Evolutionary conservation across 805 yeast genomes (phyloP).

Genomic region (Alloascoidea hylecoeti): DNA sequence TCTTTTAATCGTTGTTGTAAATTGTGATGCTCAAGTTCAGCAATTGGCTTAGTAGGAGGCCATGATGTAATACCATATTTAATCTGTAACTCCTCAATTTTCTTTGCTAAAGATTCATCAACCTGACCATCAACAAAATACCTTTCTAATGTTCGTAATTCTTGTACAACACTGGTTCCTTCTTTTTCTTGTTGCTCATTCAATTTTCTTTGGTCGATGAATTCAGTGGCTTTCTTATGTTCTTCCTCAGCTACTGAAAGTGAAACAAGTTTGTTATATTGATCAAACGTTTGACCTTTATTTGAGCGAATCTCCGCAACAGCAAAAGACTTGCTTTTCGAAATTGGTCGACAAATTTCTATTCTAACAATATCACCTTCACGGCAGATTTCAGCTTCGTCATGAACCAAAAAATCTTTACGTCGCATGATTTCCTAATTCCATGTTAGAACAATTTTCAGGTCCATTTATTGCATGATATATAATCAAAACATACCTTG

Average conservation of each 20-base stretch:
- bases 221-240: conserved; percentile 34
- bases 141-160: conserved; percentile 12
- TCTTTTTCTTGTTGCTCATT: conserved; percentile 13
- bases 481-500: background rate
- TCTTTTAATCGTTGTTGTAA: conserved; percentile 21
- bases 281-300: conserved; percentile 84
- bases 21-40: conserved; percentile 25
- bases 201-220: conserved; percentile 31
- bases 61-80: conserved; percentile 32
- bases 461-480: background rate
- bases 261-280: conserved; percentile 63
- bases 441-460: background rate
- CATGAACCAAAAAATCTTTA: conserved; percentile 85
- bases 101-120: conserved; percentile 20
- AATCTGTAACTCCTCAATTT: conserved; percentile 22
- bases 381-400: conserved; percentile 79
- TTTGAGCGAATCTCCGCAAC: conserved; percentile 83
- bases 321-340: conserved; percentile 74
- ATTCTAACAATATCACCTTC: conserved; percentile 95
- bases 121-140: conserved; percentile 8
- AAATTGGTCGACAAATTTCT: conserved; percentile 75
- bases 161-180: conserved; percentile 10
- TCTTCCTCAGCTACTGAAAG: conserved; percentile 57
- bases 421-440: conserved; percentile 48
- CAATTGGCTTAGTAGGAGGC: conserved; percentile 26